phyloP scores from a whole-genome alignment of 495 filamentous ascomycete species.

The Tuber magnatum region DNA sequence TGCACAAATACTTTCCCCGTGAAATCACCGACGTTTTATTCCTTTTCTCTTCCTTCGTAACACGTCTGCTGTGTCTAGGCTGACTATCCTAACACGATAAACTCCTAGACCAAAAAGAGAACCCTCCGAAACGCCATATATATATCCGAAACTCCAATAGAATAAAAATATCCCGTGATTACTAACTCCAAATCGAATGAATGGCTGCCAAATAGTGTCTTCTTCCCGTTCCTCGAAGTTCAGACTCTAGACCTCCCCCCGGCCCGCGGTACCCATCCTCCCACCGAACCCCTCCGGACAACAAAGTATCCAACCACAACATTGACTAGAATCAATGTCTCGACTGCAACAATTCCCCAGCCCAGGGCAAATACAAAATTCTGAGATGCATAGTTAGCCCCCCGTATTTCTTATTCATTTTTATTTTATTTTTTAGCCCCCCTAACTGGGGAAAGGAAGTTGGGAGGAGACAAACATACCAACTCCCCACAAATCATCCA shows the following conservation, averaged over 20 bases:
- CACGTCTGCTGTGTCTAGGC: not conserved
- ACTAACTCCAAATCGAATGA: not conserved
- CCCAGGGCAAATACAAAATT: slow-evolving; percentile 30
- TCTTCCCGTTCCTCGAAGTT: not conserved
- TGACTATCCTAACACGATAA: not conserved
- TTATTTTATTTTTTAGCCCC: not conserved
- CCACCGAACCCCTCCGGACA: slow-evolving; percentile 5
- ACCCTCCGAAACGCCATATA: not conserved
- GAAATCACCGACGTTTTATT: not conserved
- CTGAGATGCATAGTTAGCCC: slow-evolving; percentile 8
- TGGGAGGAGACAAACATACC: slow-evolving; percentile 11
- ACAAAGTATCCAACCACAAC: slow-evolving; percentile 25
- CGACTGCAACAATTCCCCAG: slow-evolving; percentile 26
- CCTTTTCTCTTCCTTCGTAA: not conserved
- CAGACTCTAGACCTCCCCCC: not conserved
- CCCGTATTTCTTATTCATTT: slow-evolving; percentile 14
- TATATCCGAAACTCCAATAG: not conserved
- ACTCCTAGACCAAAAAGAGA: not conserved
- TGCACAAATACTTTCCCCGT: not conserved
- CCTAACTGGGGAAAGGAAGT: not conserved
- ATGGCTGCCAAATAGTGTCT: slow-evolving; percentile 1
- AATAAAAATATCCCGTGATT: not conserved
- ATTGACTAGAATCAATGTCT: slow-evolving; percentile 33
- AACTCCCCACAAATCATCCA: slow-evolving; percentile 27
- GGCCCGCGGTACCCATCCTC: not conserved